A percentile compares a stretch with the other conserved stretches of the same genome.
These are phyloP conservation scores for Trichophyton verrucosum DNA, from an alignment of 2,329 filamentous ascomycete species.

Conservation along the genomic window DNA sequence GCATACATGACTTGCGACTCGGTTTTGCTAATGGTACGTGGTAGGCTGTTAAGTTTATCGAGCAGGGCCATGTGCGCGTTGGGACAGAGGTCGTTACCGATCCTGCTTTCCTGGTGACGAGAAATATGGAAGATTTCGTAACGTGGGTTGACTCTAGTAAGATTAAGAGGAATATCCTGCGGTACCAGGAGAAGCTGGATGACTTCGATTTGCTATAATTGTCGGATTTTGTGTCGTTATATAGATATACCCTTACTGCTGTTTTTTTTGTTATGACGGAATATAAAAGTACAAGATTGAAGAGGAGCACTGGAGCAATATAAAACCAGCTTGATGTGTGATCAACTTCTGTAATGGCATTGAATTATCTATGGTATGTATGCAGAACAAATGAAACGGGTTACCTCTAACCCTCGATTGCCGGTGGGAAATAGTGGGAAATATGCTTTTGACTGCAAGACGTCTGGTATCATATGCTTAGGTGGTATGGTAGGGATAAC, in stretches of 20 bases:
- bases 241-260: neutral
- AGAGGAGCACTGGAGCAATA: too few relatives aligned
- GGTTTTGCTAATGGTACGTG: too few relatives aligned
- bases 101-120: slow-evolving; percentile 74
- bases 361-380: neutral
- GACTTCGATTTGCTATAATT: slow-evolving; percentile 78
- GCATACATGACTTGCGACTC: too few relatives aligned
- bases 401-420: neutral
- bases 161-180: slow-evolving; percentile 92
- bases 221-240: too few relatives aligned
- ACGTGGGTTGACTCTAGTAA: slow-evolving; percentile 94
- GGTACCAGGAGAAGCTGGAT: slow-evolving; percentile 87
- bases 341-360: too few relatives aligned
- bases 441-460: neutral
- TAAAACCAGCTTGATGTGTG: too few relatives aligned
- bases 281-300: neutral
- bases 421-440: neutral
- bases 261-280: neutral
- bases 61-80: slow-evolving; percentile 86
- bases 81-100: slow-evolving; percentile 85
- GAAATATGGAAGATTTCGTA: slow-evolving; percentile 88
- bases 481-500: neutral
- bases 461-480: neutral
- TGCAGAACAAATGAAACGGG: neutral
- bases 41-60: slow-evolving; percentile 59